phyloP scores from a whole-genome alignment of 352 stramenopile species.

The Thalassiosira pacifica region DNA sequence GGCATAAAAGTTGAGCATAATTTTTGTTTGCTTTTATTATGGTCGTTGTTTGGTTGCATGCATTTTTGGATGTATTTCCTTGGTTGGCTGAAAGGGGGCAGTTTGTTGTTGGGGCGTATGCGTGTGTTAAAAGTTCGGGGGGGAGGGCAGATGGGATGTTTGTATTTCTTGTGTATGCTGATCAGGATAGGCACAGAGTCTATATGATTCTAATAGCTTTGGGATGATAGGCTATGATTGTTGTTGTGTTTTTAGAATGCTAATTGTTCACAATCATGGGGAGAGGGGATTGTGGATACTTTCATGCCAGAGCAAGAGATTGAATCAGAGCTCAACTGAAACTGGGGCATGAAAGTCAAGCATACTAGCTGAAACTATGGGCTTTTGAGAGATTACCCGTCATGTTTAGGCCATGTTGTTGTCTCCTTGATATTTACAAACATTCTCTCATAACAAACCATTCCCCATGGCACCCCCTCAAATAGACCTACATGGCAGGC shows the following conservation, averaged over 20 bases:
- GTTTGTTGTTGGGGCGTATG: background rate
- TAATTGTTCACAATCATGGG: too few species aligned
- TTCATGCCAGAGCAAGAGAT: too few species aligned
- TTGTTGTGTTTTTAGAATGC: too few species aligned
- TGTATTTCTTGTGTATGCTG: background rate
- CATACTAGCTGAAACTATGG: background rate
- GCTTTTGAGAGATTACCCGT: slow-evolving; percentile 16
- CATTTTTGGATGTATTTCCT: background rate
- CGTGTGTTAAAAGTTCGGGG: too few species aligned
- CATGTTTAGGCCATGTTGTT: background rate
- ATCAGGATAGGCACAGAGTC: too few species aligned
- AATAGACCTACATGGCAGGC: slow-evolving; percentile 87
- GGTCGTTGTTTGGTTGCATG: slow-evolving; percentile 1
- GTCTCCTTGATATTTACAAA: background rate
- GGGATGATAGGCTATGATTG: too few species aligned
- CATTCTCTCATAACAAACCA: slow-evolving; percentile 47
- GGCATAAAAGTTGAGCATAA: too few species aligned
- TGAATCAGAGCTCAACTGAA: too few species aligned
- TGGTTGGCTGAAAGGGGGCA: background rate
- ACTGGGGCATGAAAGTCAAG: too few species aligned
- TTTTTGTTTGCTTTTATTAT: too few species aligned
- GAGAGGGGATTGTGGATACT: too few species aligned
- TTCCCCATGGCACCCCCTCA: background rate
- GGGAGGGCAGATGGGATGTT: background rate
- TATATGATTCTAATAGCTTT: too few species aligned